Conservation (phyloP, 2,329 filamentous ascomycete species). For the Pestalotiopsis fici region DNA sequence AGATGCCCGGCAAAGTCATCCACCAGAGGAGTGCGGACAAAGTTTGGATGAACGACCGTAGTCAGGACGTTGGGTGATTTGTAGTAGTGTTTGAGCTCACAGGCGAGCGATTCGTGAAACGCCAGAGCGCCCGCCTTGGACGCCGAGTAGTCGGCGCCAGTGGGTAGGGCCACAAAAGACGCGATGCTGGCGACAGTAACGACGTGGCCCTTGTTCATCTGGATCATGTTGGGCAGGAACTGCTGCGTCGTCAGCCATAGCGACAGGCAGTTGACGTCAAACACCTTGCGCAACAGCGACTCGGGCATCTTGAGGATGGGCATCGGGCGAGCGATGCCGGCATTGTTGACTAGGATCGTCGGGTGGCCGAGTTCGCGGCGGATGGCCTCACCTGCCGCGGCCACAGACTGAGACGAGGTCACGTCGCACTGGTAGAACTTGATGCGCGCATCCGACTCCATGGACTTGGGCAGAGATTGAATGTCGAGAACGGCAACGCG, state of each 20-base stretch:
- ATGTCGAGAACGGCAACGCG: slow-evolving; percentile 38
- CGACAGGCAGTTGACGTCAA: slow-evolving; percentile 48
- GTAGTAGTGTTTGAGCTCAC: slow-evolving; percentile 36
- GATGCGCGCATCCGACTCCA: slow-evolving; percentile 27
- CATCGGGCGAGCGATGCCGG: slow-evolving; percentile 39
- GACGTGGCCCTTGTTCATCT: slow-evolving; percentile 51
- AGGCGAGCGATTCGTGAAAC: slow-evolving; percentile 50
- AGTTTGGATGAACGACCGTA: slow-evolving; percentile 36
- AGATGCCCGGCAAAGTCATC: slow-evolving; percentile 26
- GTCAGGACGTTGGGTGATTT: slow-evolving; percentile 37
- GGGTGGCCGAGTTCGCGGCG: slow-evolving; percentile 33
- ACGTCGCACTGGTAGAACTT: slow-evolving; percentile 46
- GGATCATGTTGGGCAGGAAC: slow-evolving; percentile 50
- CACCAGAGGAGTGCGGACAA: slow-evolving; percentile 50
- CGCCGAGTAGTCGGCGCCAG: slow-evolving; percentile 51
- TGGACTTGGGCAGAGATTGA: slow-evolving; percentile 12
- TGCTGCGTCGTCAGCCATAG: slow-evolving; percentile 47
- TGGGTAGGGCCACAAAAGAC: slow-evolving; percentile 44
- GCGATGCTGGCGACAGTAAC: slow-evolving; percentile 55
- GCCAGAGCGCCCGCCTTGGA: slow-evolving; percentile 53
- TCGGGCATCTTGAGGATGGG: slow-evolving; percentile 42
- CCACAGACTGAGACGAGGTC: slow-evolving; percentile 45
- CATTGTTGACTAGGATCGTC: slow-evolving; percentile 41
- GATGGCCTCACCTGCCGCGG: slow-evolving; percentile 38
- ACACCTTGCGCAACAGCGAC: slow-evolving; percentile 40